Base-by-base conservation (phyloP, 805 yeast species). In the Blastobotrys muscicola region DNA sequence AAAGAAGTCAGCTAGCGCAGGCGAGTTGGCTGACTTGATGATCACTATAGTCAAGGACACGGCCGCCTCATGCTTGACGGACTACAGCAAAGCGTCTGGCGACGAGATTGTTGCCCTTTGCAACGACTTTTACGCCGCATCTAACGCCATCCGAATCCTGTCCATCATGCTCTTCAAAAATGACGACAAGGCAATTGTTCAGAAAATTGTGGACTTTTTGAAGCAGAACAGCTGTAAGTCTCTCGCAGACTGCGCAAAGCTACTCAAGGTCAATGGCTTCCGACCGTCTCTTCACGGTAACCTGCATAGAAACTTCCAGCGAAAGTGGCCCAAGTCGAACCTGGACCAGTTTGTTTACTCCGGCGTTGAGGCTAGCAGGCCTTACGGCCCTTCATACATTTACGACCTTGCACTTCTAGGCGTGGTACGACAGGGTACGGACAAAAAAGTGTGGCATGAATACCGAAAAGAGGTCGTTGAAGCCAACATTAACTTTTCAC, bases 71-170 rank as follows among this genome's bases (percentile, higher is more conserved):
- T 4, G 33, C 29, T 15, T 37, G 32, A 31, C 39, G 38, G 14
- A 37, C 30, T 38, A 39, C 29, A 34, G 20, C 38, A 11, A 8
- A 32, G 23, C 13, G 38, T 11, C 44, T 43, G 29, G 32, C 20
- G 42, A 41, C 14, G 45, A 48, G 3, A 36, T 51, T 8, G 54
- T 52, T 2, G 55, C 50, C 14, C 42, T 38, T 8, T 41, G 56
- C 8, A 45, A 47, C 38, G 45, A 47, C 29, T 30, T 35, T 1
- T 36, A 43, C 46, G 61, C 82, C 38, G 66, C 78, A 7, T 75
- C 94, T 1, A 78, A 80, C 50, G 75, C 84, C 13, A 76, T 85
- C 1, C 92, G 85, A 54, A 77, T 86, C 8, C 67, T 86, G 41
- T 86, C 95, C 0, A 66, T 85, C 35, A 74, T 80, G 38, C 62